A percentile compares a stretch with the other conserved stretches of the same genome.
These are phyloP conservation scores for Dictyostelium capitatum DNA, from an alignment of 78 protist species.

Conservation along the genomic window DNA sequence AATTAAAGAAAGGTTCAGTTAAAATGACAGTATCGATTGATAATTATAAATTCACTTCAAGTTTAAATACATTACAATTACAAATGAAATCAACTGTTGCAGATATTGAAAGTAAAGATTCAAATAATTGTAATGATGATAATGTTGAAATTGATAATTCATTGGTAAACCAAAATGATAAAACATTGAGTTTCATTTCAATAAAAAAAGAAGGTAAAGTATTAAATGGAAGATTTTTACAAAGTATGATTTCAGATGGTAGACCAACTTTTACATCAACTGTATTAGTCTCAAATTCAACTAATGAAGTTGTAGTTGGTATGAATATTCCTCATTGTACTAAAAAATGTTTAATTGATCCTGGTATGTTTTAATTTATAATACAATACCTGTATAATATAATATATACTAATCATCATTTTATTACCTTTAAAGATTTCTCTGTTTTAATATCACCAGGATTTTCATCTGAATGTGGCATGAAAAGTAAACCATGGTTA, in stretches of 20 bases:
- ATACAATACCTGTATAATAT: too few relatives aligned
- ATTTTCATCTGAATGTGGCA: background rate
- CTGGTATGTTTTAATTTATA: too few relatives aligned
- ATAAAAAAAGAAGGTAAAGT: background rate
- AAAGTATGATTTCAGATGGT: background rate
- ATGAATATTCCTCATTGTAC: background rate
- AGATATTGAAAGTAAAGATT: background rate
- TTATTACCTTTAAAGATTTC: too few relatives aligned
- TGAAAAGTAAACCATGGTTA: background rate
- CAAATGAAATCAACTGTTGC: background rate
- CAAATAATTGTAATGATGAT: background rate
- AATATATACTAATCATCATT: too few relatives aligned
- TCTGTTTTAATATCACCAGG: background rate
- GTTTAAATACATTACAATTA: conserved; percentile 15
- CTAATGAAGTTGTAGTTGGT: background rate
- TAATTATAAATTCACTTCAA: background rate
- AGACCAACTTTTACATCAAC: background rate
- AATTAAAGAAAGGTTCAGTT: background rate
- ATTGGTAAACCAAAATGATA: background rate
- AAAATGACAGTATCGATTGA: background rate
- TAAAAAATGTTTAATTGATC: background rate
- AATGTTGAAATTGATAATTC: too few relatives aligned
- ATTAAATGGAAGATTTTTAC: background rate
- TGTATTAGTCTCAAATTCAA: background rate
- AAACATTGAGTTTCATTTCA: background rate